Base-by-base conservation (phyloP, 2,329 filamentous ascomycete genomes). In the Gremmenia infestans region DNA sequence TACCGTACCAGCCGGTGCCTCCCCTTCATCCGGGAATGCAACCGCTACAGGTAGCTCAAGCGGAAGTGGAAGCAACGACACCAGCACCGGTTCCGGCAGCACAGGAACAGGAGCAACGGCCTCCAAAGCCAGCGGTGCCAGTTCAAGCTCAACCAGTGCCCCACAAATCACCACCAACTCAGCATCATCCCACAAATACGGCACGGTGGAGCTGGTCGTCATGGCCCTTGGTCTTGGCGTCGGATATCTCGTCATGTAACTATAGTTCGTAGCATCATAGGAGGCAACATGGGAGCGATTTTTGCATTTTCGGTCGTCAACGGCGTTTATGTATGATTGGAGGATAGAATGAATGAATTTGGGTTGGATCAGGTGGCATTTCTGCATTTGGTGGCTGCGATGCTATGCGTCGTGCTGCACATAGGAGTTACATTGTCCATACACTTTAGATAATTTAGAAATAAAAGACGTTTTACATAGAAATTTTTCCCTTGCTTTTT, bases 181-280 rank as follows among this genome's bases (percentile, higher is more conserved):
- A 25, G 65, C 61, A 53, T 60, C 66, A 39, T 62, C 63, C 37
- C 58, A 62, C 55, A 59, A 62, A 47, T 67, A 67, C 48, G 67
- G 67, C 5, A 32, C 55, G 22, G 28, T 69, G 9, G 67, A 70
- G 48, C 14, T 64, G 9, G 58, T 52, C 2, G 66, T 70, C 12
- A 66, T 68, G 50, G 64, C 46, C 6, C 48, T 70, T 14, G 68
- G 68, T 50, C 64, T 70, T 14, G 67, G 63, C 22, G 57, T 70
- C 15, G 67, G 67, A 32, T 69, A 67, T 57, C 55, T 69, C n/a
- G 62, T 69, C 55, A 68, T 70, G 67, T 70, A 66, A 67, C 28
- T 32, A 8, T 32, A 32, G 28, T 8, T 11, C 9, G 28, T 32
- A 32, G 9, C 28, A 32, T 32, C 28, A 32, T 32, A 2, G 28